Evolutionary conservation across 176 grass and related monocot genomes (phyloP).

Genomic region (Triticum turgidum): DNA sequence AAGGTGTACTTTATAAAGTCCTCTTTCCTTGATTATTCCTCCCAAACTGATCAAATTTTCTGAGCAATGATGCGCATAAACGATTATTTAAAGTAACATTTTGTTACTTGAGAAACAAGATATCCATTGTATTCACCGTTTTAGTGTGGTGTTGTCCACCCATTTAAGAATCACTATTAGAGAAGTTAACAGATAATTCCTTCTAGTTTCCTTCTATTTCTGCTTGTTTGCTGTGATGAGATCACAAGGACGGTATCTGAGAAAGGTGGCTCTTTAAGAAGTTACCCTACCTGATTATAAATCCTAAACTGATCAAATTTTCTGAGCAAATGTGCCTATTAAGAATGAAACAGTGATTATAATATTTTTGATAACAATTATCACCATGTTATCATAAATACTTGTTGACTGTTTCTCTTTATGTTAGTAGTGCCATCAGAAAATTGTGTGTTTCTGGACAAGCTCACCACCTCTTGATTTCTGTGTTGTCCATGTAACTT

Average conservation of each 20-base stretch:
- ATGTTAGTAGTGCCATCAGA: no score
- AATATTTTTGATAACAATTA: background rate
- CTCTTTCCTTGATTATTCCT: background rate
- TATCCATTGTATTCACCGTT: background rate
- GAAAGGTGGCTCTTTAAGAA: background rate
- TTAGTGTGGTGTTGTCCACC: background rate
- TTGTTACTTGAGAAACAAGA: no score
- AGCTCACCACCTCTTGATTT: no score
- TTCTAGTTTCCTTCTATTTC: background rate
- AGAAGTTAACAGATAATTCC: no score
- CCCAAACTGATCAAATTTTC: background rate
- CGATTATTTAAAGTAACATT: background rate
- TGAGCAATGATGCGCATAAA: background rate
- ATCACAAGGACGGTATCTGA: slow-evolving; percentile 21
- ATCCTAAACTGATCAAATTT: slow-evolving; percentile 8
- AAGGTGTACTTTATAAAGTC: background rate
- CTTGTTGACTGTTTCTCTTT: no score
- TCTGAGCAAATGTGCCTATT: background rate
- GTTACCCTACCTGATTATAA: slow-evolving; percentile 16
- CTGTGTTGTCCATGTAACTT: no score
- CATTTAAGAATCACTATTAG: no score
- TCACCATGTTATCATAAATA: no score
- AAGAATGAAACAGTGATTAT: background rate
- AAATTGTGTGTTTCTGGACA: no score
- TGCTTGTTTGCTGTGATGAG: slow-evolving; percentile 24